Evolutionary conservation across 2,329 filamentous ascomycete species (phyloP).

Genomic region (Madurella mycetomatis): DNA sequence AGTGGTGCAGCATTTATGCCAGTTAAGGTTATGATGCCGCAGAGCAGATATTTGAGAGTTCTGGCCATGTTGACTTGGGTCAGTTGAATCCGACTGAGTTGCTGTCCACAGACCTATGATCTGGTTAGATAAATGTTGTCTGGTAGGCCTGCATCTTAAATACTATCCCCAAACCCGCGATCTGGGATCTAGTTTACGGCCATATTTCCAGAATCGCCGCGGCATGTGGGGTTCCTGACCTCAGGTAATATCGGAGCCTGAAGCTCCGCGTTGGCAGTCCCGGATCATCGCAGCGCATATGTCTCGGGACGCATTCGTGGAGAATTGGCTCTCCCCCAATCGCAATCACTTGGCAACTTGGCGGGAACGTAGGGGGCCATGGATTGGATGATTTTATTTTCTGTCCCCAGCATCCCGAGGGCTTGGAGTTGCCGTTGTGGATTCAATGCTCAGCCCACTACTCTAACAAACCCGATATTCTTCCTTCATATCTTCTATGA

Average conservation of each 20-base stretch:
- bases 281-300: background rate
- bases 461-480: too few species aligned
- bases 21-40: slow-evolving; percentile 1
- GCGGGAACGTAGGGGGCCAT: slow-evolving; percentile 1
- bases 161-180: background rate
- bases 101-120: background rate
- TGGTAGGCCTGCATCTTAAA: background rate
- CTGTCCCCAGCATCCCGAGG: background rate
- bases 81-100: background rate
- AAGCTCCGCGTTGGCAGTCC: slow-evolving; percentile 3
- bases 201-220: background rate
- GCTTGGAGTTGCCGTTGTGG: too few species aligned
- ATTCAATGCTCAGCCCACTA: background rate
- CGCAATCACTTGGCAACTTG: background rate
- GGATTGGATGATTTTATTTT: background rate
- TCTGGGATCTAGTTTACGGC: background rate
- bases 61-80: background rate
- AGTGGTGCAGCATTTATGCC: background rate
- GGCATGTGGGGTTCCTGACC: background rate
- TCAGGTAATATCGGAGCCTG: slow-evolving; percentile 12
- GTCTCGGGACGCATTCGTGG: slow-evolving; percentile 2
- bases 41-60: slow-evolving; percentile 5
- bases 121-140: background rate
- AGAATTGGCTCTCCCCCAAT: background rate
- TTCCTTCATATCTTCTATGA: slow-evolving; percentile 20